A percentile compares a stretch with the other conserved stretches of the same genome.
phyloP scores from a whole-genome alignment of 352 stramenopile genomes.

The Phytopythium ostracodes region DNA sequence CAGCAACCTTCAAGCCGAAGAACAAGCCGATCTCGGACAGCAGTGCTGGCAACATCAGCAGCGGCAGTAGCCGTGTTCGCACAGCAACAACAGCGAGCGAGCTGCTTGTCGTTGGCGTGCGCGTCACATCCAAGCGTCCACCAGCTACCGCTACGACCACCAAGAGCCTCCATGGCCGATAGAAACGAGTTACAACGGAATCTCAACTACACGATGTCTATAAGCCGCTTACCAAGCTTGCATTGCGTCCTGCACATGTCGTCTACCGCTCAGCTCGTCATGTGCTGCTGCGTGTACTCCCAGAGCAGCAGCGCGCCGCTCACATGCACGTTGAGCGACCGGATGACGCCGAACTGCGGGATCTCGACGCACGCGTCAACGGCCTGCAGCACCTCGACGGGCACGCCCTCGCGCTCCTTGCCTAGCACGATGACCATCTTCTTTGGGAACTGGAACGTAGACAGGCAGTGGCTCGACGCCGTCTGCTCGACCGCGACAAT shows the following conservation, averaged over 20 bases:
- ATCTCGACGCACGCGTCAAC: slow-evolving; percentile 98
- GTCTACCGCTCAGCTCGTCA: slow-evolving; percentile 23
- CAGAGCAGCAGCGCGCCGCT: slow-evolving; percentile 94
- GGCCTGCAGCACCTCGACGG: slow-evolving; percentile 91
- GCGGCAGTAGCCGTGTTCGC: background rate
- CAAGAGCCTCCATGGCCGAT: background rate
- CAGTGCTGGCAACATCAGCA: background rate
- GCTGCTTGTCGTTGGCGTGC: background rate
- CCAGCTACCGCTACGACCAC: background rate
- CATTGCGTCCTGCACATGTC: background rate
- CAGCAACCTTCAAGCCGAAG: background rate
- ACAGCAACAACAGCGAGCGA: background rate
- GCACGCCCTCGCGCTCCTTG: slow-evolving; percentile 96
- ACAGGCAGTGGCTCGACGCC: slow-evolving; percentile 86
- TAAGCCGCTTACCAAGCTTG: background rate
- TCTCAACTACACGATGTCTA: background rate
- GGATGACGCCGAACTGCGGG: slow-evolving; percentile 95
- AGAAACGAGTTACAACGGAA: background rate
- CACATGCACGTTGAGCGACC: slow-evolving; percentile 97
- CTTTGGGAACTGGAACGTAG: slow-evolving; percentile 78
- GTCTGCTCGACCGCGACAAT: slow-evolving; percentile 95
- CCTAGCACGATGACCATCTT: slow-evolving; percentile 94
- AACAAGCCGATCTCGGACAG: background rate
- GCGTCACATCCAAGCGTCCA: background rate
- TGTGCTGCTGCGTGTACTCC: slow-evolving; percentile 94